phyloP scores from a whole-genome alignment of 331 rosid species.

The Acacia pycnantha region DNA sequence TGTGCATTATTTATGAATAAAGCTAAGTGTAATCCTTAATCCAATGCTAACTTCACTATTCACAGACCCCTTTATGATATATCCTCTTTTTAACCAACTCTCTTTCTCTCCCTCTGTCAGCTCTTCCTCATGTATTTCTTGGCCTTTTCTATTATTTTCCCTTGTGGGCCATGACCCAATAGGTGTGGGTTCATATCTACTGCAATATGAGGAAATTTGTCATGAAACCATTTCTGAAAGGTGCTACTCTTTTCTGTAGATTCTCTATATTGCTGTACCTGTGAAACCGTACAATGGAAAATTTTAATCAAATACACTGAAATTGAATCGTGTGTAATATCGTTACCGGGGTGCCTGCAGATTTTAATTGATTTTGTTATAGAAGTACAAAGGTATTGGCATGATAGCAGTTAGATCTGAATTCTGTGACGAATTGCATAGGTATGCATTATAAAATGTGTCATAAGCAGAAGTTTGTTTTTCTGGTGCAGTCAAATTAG shows the following conservation, averaged over 20 bases:
- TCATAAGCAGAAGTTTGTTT: conserved; percentile 9
- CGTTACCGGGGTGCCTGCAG: neutral
- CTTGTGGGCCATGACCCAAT: neutral
- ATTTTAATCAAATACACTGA: neutral
- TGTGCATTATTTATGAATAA: neutral
- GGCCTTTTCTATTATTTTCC: neutral
- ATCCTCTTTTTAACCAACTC: neutral
- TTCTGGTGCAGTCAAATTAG: conserved; percentile 64
- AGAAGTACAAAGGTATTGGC: neutral
- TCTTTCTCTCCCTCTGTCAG: neutral
- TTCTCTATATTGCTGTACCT: neutral
- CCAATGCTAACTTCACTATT: neutral
- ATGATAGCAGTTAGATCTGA: conserved; percentile 16
- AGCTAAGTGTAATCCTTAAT: neutral
- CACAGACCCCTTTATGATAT: neutral
- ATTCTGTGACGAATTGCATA: neutral
- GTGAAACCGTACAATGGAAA: neutral
- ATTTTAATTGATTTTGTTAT: conserved; percentile 2
- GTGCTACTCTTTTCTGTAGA: neutral
- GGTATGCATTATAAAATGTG: conserved; percentile 9
- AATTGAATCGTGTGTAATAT: neutral
- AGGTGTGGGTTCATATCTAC: neutral
- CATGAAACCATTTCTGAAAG: neutral
- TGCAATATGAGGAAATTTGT: neutral
- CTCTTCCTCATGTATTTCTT: neutral